Evolutionary conservation across 2,329 filamentous ascomycete genomes (phyloP).

Genomic region (Colletotrichum navitas): DNA sequence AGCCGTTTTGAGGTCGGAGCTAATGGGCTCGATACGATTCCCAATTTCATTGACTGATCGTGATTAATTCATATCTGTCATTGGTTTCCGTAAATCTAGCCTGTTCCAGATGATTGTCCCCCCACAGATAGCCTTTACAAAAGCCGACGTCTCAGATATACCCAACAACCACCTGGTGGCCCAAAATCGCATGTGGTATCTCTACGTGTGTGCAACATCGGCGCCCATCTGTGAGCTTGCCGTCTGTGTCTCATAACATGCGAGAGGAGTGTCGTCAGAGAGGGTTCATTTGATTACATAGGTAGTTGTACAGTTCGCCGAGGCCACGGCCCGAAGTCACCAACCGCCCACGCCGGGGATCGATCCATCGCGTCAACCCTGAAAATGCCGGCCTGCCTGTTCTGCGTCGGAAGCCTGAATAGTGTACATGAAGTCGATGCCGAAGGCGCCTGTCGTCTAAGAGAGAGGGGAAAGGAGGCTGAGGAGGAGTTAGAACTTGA

Average conservation of each 20-base stretch:
- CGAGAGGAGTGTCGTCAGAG: conserved; percentile 31
- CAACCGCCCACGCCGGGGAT: conserved; percentile 4
- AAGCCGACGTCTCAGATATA: not conserved
- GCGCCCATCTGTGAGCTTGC: not conserved
- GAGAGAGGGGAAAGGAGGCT: conserved; percentile 76
- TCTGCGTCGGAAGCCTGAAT: conserved; percentile 22
- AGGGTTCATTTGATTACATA: conserved; percentile 42
- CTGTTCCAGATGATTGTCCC: no score
- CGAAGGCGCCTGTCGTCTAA: conserved; percentile 51
- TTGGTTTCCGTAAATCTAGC: not conserved
- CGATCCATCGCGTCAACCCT: conserved; percentile 14
- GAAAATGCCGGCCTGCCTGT: conserved; percentile 13
- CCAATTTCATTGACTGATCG: not conserved
- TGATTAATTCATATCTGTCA: not conserved
- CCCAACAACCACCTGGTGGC: not conserved
- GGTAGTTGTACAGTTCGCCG: conserved; percentile 39
- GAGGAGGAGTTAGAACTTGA: conserved; percentile 44
- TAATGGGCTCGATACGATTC: not conserved
- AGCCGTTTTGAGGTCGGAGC: not conserved
- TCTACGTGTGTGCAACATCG: not conserved
- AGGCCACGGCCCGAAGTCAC: conserved; percentile 12
- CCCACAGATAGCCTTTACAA: not conserved
- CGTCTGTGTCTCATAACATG: not conserved
- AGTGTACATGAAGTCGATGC: conserved; percentile 40
- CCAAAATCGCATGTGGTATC: not conserved